These are phyloP conservation scores for Aspergillus sp. DNA, from an alignment of 2,329 filamentous ascomycete species.

Conservation along the genomic window DNA sequence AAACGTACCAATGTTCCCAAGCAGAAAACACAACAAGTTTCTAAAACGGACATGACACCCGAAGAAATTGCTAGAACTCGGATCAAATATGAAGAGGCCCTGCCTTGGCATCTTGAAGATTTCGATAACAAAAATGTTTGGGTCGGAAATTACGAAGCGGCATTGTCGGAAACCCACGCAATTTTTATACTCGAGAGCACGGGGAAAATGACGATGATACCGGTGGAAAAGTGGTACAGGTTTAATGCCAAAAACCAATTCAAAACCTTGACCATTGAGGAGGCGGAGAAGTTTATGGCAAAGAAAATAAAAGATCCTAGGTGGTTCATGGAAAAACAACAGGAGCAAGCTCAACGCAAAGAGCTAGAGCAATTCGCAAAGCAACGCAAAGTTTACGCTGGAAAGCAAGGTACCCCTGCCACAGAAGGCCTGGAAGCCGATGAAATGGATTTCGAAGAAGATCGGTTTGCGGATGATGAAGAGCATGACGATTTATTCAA, in stretches of 20 bases:
- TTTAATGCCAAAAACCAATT: conserved; percentile 58
- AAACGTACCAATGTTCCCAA: conserved; percentile 65
- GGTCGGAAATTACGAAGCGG: conserved; percentile 87
- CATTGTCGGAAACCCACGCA: conserved; percentile 76
- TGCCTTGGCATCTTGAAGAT: conserved; percentile 96
- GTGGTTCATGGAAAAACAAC: conserved; percentile 72
- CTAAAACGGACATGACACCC: conserved; percentile 72
- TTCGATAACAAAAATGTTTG: conserved; percentile 94
- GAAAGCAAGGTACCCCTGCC: conserved; percentile 45
- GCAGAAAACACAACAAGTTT: conserved; percentile 85
- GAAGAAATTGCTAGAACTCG: conserved; percentile 67
- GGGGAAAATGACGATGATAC: conserved; percentile 76
- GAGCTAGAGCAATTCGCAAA: conserved; percentile 58
- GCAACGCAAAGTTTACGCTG: conserved; percentile 47
- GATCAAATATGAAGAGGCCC: conserved; percentile 84
- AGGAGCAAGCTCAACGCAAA: conserved; percentile 54
- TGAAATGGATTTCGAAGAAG: conserved; percentile 68
- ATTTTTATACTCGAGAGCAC: conserved; percentile 74
- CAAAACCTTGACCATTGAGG: conserved; percentile 74
- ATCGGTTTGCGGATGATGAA: conserved; percentile 83
- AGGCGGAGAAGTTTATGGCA: conserved; percentile 80
- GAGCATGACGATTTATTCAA: conserved; percentile 76
- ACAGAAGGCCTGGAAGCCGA: conserved; percentile 58
- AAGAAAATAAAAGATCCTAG: conserved; percentile 74
- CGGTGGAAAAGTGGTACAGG: conserved; percentile 94